Evolutionary conservation across 192 early-diverging fungal genomes (phyloP).

Genomic region (Lobulomyces angularis): DNA sequence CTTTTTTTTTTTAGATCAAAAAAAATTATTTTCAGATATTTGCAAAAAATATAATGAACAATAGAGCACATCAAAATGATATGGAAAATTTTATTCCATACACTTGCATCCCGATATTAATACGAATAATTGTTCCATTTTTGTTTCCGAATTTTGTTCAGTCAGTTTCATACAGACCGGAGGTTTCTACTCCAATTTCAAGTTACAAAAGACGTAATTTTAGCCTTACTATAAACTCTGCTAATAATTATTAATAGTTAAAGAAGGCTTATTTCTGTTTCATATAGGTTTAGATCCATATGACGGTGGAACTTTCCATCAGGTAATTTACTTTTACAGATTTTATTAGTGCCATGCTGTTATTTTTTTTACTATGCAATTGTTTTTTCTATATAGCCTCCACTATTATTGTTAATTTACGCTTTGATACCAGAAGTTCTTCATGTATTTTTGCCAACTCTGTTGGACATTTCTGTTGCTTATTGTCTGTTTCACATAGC

Average conservation of each 20-base stretch:
- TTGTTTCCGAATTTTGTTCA: no score
- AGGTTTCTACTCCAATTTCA: conserved; percentile 77
- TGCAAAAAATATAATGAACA: no score
- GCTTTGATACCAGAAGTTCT: conserved; percentile 2
- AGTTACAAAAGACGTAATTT: conserved; percentile 65
- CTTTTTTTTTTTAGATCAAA: no score
- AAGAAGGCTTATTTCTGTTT: conserved; percentile 75
- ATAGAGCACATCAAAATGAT: no score
- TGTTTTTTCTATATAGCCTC: background rate
- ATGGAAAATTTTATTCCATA: no score
- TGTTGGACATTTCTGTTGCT: conserved; percentile 60
- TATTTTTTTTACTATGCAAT: background rate
- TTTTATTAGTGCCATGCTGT: background rate
- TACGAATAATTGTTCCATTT: no score
- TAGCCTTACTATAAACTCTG: background rate
- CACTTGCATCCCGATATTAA: no score
- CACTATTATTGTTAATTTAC: conserved; percentile 8
- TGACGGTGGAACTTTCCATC: conserved; percentile 80
- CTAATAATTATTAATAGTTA: conserved; percentile 32
- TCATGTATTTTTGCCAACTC: conserved; percentile 41
- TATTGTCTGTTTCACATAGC: conserved; percentile 15
- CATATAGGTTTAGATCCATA: conserved; percentile 65
- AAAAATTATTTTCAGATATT: no score
- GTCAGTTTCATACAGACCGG: no score
- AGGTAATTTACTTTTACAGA: conserved; percentile 30